phyloP scores from a whole-genome alignment of 2,329 filamentous ascomycete genomes.

The Diaporthe ilicicola region DNA sequence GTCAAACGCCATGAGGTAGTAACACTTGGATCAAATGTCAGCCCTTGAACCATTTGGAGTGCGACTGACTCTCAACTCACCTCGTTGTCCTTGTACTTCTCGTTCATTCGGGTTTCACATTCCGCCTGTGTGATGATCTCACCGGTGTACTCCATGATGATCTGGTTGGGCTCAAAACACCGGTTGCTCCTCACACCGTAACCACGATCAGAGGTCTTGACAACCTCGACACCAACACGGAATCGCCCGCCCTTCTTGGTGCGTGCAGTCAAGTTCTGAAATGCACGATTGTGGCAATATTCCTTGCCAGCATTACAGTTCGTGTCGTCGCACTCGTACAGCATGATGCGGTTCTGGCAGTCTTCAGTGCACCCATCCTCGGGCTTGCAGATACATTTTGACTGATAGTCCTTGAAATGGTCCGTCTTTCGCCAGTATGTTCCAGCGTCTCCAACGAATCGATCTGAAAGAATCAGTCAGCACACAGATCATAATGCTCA shows the following conservation, averaged over 20 bases:
- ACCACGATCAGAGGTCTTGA: slow-evolving; percentile 88
- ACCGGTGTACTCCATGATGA: slow-evolving; percentile 98
- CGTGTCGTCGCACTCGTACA: slow-evolving; percentile 91
- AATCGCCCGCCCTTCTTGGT: slow-evolving; percentile 84
- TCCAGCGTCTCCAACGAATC: slow-evolving; percentile 86
- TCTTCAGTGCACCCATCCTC: slow-evolving; percentile 86
- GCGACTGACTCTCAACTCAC: slow-evolving; percentile 56
- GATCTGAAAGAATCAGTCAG: slow-evolving; percentile 64
- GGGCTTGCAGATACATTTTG: slow-evolving; percentile 78
- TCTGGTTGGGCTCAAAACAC: slow-evolving; percentile 86
- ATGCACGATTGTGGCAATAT: slow-evolving; percentile 85
- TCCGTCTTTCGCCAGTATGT: slow-evolving; percentile 83
- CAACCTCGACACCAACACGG: slow-evolving; percentile 91
- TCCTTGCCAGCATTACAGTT: slow-evolving; percentile 85
- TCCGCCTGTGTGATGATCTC: slow-evolving; percentile 97
- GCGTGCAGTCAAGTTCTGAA: slow-evolving; percentile 79
- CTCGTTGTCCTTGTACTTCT: slow-evolving; percentile 92
- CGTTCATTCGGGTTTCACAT: slow-evolving; percentile 92
- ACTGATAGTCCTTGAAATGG: slow-evolving; percentile 76
- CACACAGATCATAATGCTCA: slow-evolving; percentile 1
- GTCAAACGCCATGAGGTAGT: slow-evolving; percentile 98
- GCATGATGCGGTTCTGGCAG: slow-evolving; percentile 95
- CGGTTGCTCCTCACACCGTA: slow-evolving; percentile 93
- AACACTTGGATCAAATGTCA: slow-evolving; percentile 68
- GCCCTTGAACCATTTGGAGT: neutral